phyloP scores from a whole-genome alignment of 495 filamentous ascomycete species.

The Penicillium waksmanii region DNA sequence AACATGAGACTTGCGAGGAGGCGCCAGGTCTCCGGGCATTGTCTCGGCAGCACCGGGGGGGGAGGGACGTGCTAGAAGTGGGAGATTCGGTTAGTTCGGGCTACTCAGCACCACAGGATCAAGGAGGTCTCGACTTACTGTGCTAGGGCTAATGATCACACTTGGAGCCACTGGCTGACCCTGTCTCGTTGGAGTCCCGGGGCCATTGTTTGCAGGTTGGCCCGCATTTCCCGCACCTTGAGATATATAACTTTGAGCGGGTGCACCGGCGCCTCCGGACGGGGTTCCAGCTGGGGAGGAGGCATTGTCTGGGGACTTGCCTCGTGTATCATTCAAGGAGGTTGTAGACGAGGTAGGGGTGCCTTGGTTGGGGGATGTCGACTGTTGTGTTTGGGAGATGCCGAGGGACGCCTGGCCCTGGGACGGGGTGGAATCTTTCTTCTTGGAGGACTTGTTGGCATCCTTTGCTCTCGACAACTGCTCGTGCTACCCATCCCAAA shows the following conservation, averaged over 20 bases:
- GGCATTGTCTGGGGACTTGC: constrained; percentile 73
- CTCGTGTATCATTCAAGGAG: constrained; percentile 80
- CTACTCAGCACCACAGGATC: constrained; percentile 21
- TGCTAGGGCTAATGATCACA: constrained; percentile 93
- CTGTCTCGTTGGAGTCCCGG: constrained; percentile 70
- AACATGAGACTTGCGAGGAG: constrained; percentile 88
- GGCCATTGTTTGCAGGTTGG: constrained; percentile 57
- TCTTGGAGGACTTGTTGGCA: constrained; percentile 90
- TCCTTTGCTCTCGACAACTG: constrained; percentile 97
- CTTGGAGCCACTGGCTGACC: constrained; percentile 75
- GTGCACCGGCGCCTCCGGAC: constrained; percentile 25
- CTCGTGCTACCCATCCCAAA: constrained; percentile 55
- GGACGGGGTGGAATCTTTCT: constrained; percentile 80
- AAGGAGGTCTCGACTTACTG: constrained; percentile 63
- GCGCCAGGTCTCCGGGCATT: constrained; percentile 96
- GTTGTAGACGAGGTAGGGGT: constrained; percentile 87
- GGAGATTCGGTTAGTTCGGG: constrained; percentile 16
- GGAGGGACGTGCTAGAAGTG: constrained; percentile 79
- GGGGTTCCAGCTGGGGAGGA: constrained; percentile 47
- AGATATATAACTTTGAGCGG: constrained; percentile 41
- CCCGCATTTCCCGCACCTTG: constrained; percentile 38
- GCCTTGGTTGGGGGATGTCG: constrained; percentile 63
- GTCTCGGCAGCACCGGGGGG: constrained; percentile 95
- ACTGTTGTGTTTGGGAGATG: constrained; percentile 57
- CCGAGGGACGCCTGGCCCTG: constrained; percentile 49